A percentile compares a stretch with the other conserved stretches of the same genome.
These are phyloP conservation scores for Beauveria bassiana DNA, from an alignment of 2,329 filamentous ascomycete genomes.

Conservation along the genomic window DNA sequence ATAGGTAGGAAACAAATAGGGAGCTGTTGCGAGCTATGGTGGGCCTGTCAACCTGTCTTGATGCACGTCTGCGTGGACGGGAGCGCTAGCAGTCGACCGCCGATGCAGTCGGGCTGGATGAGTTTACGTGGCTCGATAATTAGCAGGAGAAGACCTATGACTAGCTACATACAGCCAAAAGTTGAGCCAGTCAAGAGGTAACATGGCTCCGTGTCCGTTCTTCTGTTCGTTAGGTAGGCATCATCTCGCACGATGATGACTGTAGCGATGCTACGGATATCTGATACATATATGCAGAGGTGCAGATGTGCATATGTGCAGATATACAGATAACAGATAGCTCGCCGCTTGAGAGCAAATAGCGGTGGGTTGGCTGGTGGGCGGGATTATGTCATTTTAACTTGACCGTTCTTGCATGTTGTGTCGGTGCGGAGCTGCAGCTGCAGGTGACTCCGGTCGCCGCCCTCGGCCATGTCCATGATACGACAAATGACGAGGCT, in stretches of 20 bases:
- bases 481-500: background rate
- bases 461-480: background rate
- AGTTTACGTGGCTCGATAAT: too few species aligned
- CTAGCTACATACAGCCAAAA: too few species aligned
- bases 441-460: background rate
- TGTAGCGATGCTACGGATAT: background rate
- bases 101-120: too few species aligned
- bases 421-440: too few species aligned
- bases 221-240: background rate
- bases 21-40: too few species aligned
- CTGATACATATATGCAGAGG: too few species aligned
- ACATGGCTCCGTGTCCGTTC: background rate
- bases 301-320: background rate
- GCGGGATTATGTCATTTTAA: background rate
- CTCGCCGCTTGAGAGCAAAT: background rate
- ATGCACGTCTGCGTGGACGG: too few species aligned
- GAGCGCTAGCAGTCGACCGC: too few species aligned
- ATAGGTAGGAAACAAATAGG: too few species aligned
- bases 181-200: background rate
- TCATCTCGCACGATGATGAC: background rate
- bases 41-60: too few species aligned
- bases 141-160: too few species aligned
- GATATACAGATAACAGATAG: background rate
- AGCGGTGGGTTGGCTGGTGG: background rate
- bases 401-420: too few species aligned